Evolutionary conservation across 2,329 filamentous ascomycete genomes (phyloP).

Genomic region (Pyrenochaeta sp.): DNA sequence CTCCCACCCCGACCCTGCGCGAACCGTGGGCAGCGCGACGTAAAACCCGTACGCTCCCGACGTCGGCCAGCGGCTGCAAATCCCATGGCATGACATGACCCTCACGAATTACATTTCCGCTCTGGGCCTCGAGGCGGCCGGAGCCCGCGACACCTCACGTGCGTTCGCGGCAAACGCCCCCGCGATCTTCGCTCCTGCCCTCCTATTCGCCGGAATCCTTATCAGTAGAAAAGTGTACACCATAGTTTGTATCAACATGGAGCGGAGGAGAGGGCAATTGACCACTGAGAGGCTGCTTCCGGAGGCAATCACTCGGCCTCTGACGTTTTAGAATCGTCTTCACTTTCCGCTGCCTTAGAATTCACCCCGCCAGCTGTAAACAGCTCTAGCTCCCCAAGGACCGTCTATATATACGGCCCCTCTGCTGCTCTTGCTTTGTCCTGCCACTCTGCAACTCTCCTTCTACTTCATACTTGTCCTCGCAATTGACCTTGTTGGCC

Average conservation of each 20-base stretch:
- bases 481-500: neutral
- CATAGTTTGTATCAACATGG: conserved; percentile 41
- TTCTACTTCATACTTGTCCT: neutral
- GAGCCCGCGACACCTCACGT: conserved; percentile 35
- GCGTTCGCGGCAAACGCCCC: conserved; percentile 33
- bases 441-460: conserved; percentile 14
- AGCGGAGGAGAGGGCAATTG: conserved; percentile 24
- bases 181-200: conserved; percentile 19
- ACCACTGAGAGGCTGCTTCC: conserved; percentile 65
- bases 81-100: conserved; percentile 30
- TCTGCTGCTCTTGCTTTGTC: conserved; percentile 16
- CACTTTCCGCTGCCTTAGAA: conserved; percentile 19
- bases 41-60: conserved; percentile 29
- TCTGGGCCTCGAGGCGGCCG: conserved; percentile 20
- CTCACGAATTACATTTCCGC: conserved; percentile 35
- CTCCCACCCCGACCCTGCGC: conserved; percentile 18
- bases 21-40: conserved; percentile 23
- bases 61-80: conserved; percentile 10
- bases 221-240: conserved; percentile 45
- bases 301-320: conserved; percentile 66
- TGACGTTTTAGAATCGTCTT: conserved; percentile 68
- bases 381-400: conserved; percentile 16
- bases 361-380: conserved; percentile 26
- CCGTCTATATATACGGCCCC: conserved; percentile 39
- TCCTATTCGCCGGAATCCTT: conserved; percentile 43